These are phyloP conservation scores for Didymella arachidicola DNA, from an alignment of 2,329 filamentous ascomycete genomes.

Conservation along the genomic window DNA sequence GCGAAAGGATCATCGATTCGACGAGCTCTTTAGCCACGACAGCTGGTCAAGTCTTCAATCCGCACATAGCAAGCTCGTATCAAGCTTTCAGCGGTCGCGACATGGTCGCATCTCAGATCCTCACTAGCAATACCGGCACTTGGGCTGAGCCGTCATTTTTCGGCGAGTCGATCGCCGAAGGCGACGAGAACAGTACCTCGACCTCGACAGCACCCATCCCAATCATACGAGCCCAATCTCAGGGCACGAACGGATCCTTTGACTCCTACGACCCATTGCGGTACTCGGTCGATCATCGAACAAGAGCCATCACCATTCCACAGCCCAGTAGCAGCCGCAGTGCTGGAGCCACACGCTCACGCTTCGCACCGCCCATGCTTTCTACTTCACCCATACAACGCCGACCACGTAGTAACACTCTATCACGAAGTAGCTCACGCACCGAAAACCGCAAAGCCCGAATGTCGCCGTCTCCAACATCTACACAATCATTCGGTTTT, in stretches of 20 bases:
- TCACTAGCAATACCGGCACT: slow-evolving; percentile 36
- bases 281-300: slow-evolving; percentile 18
- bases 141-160: slow-evolving; percentile 42
- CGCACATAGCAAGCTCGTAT: slow-evolving; percentile 37
- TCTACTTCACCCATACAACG: slow-evolving; percentile 40
- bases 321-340: slow-evolving; percentile 30
- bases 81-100: slow-evolving; percentile 42
- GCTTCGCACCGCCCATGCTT: slow-evolving; percentile 33
- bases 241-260: slow-evolving; percentile 29
- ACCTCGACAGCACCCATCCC: slow-evolving; percentile 39
- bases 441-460: slow-evolving; percentile 30
- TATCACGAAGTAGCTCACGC: slow-evolving; percentile 40
- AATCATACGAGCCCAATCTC: slow-evolving; percentile 37
- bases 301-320: slow-evolving; percentile 43
- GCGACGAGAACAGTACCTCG: slow-evolving; percentile 25
- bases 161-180: slow-evolving; percentile 42
- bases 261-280: slow-evolving; percentile 22
- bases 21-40: slow-evolving; percentile 33
- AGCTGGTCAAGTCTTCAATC: slow-evolving; percentile 40
- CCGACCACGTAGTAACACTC: slow-evolving; percentile 30
- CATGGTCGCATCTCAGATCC: slow-evolving; percentile 40
- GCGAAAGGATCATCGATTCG: slow-evolving; percentile 31
- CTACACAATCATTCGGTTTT: slow-evolving; percentile 44
- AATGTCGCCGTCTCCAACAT: slow-evolving; percentile 38
- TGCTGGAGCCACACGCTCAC: slow-evolving; percentile 14